A percentile compares a stretch with the other conserved stretches of the same genome.
phyloP scores from a whole-genome alignment of 352 stramenopile species.

The Pythium pyrilobum region DNA sequence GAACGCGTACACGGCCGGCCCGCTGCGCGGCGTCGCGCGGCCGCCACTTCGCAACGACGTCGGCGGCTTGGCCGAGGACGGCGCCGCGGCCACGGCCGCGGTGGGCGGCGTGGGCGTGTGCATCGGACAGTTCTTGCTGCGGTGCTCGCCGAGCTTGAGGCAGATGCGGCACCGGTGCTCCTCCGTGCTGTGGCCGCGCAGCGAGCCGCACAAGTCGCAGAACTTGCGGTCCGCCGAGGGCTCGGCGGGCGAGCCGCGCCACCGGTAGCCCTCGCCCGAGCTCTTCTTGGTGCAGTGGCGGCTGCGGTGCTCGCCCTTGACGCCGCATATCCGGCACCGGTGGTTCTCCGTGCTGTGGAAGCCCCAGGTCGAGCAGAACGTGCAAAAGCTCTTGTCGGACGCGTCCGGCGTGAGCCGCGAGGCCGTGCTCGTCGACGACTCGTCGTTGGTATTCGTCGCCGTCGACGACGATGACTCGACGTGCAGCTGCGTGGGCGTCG shows the following conservation, averaged over 20 bases:
- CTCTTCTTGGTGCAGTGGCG: slow-evolving; percentile 33
- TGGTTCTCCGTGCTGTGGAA: slow-evolving; percentile 56
- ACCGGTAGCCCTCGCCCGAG: slow-evolving; percentile 22
- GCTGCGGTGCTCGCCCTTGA: slow-evolving; percentile 53
- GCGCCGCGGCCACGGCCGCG: not conserved
- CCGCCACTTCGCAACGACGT: slow-evolving; percentile 1
- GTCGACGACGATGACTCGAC: not conserved
- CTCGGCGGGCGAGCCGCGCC: slow-evolving; percentile 42
- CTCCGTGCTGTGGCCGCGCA: slow-evolving; percentile 44
- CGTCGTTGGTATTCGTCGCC: not conserved
- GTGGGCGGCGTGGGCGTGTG: slow-evolving; percentile 9
- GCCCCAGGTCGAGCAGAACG: slow-evolving; percentile 47
- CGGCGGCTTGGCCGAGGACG: not conserved
- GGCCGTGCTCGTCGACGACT: not conserved
- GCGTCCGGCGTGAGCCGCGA: slow-evolving; percentile 19
- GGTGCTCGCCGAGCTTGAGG: slow-evolving; percentile 47
- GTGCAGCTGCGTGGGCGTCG: slow-evolving; percentile 1
- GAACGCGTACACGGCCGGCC: slow-evolving; percentile 16
- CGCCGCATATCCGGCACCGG: slow-evolving; percentile 48
- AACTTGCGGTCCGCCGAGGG: slow-evolving; percentile 36
- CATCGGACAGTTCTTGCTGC: slow-evolving; percentile 56
- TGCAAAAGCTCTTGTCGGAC: slow-evolving; percentile 43
- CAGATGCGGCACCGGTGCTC: slow-evolving; percentile 69
- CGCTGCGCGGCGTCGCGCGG: not conserved
- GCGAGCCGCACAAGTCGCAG: slow-evolving; percentile 54